Conservation (phyloP, 2,329 filamentous ascomycete genomes). For the Juglanconis juglandina region DNA sequence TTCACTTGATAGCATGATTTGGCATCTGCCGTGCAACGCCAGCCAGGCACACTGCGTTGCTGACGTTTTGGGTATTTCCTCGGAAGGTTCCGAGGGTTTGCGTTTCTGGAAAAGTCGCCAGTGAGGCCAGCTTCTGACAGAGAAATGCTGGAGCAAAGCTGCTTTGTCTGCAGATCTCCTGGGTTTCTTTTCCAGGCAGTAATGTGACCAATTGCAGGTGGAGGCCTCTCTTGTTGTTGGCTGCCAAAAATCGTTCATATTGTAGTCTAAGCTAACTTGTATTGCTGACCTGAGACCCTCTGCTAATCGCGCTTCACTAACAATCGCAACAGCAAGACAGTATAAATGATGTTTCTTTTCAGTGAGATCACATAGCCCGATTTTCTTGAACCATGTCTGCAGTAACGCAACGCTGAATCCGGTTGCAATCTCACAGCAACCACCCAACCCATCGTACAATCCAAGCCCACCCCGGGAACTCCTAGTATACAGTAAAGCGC, state of each 20-base stretch:
- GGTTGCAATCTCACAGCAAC: background rate
- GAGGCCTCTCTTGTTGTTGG: background rate
- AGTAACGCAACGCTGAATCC: background rate
- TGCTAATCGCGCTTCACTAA: background rate
- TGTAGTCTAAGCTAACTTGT: background rate
- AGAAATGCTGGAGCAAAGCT: background rate
- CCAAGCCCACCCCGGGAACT: slow-evolving; percentile 5
- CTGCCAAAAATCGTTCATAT: background rate
- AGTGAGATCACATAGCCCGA: background rate
- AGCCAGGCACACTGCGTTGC: background rate
- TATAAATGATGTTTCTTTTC: background rate
- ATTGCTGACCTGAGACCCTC: background rate
- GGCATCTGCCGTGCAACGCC: background rate
- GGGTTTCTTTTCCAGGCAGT: too few species aligned
- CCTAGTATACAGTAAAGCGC: slow-evolving; percentile 18
- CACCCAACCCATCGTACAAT: slow-evolving; percentile 3
- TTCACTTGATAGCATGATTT: background rate
- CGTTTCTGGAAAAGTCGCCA: background rate
- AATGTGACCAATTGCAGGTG: background rate
- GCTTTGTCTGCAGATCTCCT: background rate
- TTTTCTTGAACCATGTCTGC: background rate
- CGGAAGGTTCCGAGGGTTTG: background rate
- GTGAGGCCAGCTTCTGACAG: background rate
- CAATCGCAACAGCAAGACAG: background rate
- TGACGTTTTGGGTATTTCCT: background rate